Conservation (phyloP, 2,329 filamentous ascomycete genomes). For the Aspergillus fumigatiaffinis region DNA sequence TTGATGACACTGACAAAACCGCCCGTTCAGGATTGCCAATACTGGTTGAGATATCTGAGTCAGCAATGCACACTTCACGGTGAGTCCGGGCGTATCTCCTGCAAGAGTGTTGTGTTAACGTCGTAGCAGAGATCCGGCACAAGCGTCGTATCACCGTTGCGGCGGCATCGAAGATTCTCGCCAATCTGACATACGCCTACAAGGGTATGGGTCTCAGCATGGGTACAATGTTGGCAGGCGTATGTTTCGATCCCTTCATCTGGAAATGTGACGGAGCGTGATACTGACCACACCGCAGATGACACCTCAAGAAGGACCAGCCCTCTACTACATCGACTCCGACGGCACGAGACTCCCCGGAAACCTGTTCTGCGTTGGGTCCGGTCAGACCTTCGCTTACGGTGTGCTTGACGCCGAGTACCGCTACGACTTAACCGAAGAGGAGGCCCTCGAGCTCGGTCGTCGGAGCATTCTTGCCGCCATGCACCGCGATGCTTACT, state of each 20-base stretch:
- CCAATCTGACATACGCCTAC: conserved; percentile 97
- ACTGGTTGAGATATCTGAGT: conserved; percentile 97
- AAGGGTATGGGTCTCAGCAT: conserved; percentile 98
- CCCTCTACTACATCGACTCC: conserved; percentile 98
- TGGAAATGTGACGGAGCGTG: too few relatives aligned
- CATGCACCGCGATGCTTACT: conserved; percentile 97
- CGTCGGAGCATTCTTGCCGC: conserved; percentile 90
- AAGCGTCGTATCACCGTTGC: conserved; percentile 98
- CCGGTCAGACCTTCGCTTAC: conserved; percentile 97
- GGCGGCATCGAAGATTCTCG: conserved; percentile 95
- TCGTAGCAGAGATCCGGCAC: conserved; percentile 71
- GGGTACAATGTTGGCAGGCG: conserved; percentile 99
- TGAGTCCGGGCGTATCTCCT: conserved; percentile 12
- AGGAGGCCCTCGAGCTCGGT: conserved; percentile 88
- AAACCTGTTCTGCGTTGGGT: conserved; percentile 97
- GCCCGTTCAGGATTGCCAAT: conserved; percentile 82
- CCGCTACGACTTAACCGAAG: conserved; percentile 77
- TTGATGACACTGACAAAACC: conserved; percentile 8
- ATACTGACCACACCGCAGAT: conserved; percentile 21
- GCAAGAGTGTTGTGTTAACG: conserved; percentile 2
- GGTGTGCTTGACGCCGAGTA: conserved; percentile 97
- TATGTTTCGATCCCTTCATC: conserved; percentile 65
- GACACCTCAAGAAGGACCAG: conserved; percentile 81
- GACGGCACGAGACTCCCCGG: conserved; percentile 90
- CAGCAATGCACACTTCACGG: conserved; percentile 98